Evolutionary conservation across 2,329 filamentous ascomycete genomes (phyloP).

Genomic region (Epicoccum nigrum): DNA sequence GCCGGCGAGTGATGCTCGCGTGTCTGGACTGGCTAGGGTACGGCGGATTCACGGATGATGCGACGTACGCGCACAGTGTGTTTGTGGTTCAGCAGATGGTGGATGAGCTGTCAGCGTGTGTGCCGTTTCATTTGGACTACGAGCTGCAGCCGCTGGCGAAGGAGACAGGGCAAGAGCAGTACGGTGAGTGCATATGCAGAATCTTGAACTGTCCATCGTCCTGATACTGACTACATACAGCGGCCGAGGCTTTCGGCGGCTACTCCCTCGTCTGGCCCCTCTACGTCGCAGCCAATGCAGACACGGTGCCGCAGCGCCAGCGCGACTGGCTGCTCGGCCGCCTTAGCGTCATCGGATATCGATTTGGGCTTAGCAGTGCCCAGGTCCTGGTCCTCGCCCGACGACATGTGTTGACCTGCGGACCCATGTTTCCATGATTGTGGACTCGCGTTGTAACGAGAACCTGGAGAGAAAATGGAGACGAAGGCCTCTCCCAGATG

Average conservation of each 20-base stretch:
- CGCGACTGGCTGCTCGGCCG: conserved; percentile 46
- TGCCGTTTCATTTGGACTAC: conserved; percentile 49
- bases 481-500: no score
- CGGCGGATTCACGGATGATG: conserved; percentile 17
- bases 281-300: conserved; percentile 47
- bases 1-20: conserved; percentile 46
- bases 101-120: conserved; percentile 48
- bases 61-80: conserved; percentile 26
- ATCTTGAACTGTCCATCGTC: neutral
- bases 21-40: conserved; percentile 40
- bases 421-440: conserved; percentile 42
- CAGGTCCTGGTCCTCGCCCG: conserved; percentile 45
- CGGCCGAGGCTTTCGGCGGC: conserved; percentile 48
- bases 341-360: conserved; percentile 44
- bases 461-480: no score
- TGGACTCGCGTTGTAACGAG: no score
- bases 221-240: conserved; percentile 28
- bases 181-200: conserved; percentile 30
- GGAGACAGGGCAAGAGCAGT: conserved; percentile 42
- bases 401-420: conserved; percentile 44
- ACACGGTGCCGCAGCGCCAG: conserved; percentile 44
- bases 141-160: conserved; percentile 45
- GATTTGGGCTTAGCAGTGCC: conserved; percentile 45
- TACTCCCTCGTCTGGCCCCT: conserved; percentile 52
- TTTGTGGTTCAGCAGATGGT: conserved; percentile 47